These are phyloP conservation scores for Massospora cicadina DNA, from an alignment of 371 early-diverging fungal genomes.

Conservation along the genomic window DNA sequence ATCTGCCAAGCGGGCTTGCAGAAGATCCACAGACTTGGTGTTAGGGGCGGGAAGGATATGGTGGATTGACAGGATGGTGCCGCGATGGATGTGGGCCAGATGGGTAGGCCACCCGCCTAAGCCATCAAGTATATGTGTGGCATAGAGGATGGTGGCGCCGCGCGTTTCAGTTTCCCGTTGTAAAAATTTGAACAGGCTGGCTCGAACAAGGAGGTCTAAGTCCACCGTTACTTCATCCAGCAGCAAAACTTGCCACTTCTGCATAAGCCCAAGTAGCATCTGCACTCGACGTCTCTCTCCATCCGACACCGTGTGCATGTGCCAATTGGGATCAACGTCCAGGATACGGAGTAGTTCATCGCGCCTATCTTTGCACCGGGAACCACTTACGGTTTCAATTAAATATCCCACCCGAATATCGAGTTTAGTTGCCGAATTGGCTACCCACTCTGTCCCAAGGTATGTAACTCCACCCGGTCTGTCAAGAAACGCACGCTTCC, in stretches of 20 bases:
- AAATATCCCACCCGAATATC: constrained; percentile 48
- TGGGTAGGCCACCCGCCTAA: constrained; percentile 51
- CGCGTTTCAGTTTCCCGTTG: constrained; percentile 38
- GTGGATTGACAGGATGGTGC: constrained; percentile 25
- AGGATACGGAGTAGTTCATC: constrained; percentile 35
- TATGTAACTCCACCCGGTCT: constrained; percentile 44
- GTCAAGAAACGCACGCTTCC: constrained; percentile 44
- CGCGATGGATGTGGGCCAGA: constrained; percentile 47
- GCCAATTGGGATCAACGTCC: constrained; percentile 56
- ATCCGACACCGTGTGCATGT: constrained; percentile 51
- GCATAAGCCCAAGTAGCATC: constrained; percentile 51
- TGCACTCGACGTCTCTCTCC: constrained; percentile 53
- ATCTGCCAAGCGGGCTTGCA: constrained; percentile 11
- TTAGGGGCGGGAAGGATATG: constrained; percentile 14
- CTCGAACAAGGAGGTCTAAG: constrained; percentile 55
- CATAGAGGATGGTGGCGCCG: constrained; percentile 47
- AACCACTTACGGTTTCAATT: constrained; percentile 46
- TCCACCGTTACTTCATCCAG: constrained; percentile 74
- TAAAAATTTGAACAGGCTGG: constrained; percentile 42
- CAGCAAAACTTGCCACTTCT: constrained; percentile 48
- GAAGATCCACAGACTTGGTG: background rate
- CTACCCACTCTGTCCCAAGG: constrained; percentile 67
- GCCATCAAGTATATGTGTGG: constrained; percentile 51
- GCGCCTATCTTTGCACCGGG: constrained; percentile 38
- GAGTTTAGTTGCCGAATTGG: constrained; percentile 28